A percentile compares a stretch with the other conserved stretches of the same genome.
phyloP scores from a whole-genome alignment of 192 early-diverging fungal genomes.

The Borealophlyctis nickersoniae region DNA sequence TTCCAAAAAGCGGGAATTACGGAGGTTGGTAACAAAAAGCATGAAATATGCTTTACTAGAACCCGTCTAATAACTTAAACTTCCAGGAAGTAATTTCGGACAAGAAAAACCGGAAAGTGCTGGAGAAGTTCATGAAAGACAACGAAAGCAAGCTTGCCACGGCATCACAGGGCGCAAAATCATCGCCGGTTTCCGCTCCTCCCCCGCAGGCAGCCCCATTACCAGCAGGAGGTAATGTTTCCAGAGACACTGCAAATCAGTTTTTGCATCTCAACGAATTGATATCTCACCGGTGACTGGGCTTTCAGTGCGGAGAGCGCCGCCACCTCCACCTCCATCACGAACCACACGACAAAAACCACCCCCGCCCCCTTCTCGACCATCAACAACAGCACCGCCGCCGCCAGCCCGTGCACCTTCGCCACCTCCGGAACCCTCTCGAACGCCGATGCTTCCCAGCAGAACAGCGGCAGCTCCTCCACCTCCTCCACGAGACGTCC shows the following conservation, averaged over 20 bases:
- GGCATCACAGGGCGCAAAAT: not conserved
- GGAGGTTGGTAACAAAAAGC: too few relatives aligned
- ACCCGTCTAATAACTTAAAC: slow-evolving; percentile 18
- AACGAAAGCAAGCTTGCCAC: slow-evolving; percentile 23
- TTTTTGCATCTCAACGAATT: slow-evolving; percentile 3
- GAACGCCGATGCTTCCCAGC: not conserved
- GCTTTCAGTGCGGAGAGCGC: slow-evolving; percentile 16
- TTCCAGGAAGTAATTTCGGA: slow-evolving; percentile 14
- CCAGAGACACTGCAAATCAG: not conserved
- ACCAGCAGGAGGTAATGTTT: not conserved
- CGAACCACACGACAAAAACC: slow-evolving; percentile 15
- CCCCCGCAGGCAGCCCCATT: slow-evolving; percentile 14
- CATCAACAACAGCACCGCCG: slow-evolving; percentile 17
- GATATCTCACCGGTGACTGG: slow-evolving; percentile 18
- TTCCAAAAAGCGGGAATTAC: slow-evolving; percentile 58
- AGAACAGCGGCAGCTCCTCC: slow-evolving; percentile 10
- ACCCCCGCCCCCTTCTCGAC: slow-evolving; percentile 23
- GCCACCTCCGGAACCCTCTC: slow-evolving; percentile 21
- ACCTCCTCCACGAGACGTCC: slow-evolving; percentile 8
- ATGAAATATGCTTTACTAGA: not conserved
- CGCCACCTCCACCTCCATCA: slow-evolving; percentile 40
- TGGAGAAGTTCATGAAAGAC: slow-evolving; percentile 53
- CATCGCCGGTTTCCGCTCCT: slow-evolving; percentile 6
- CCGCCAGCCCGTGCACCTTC: slow-evolving; percentile 17
- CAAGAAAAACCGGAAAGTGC: slow-evolving; percentile 39